Evolutionary conservation across 768 basidiomycete genomes (phyloP).

Genomic region (Boletus fagicola): DNA sequence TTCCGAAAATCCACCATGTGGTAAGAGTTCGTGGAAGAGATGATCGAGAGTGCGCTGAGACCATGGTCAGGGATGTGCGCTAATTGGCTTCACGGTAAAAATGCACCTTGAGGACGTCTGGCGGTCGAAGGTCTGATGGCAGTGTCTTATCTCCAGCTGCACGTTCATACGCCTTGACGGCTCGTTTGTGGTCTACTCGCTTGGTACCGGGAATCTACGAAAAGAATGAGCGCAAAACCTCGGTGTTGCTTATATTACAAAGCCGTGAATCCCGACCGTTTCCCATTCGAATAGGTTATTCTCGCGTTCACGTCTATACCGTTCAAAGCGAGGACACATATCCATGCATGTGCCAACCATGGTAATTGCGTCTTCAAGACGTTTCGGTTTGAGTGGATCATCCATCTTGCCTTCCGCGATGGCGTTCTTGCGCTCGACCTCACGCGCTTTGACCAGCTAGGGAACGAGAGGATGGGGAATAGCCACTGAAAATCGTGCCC

Average conservation of each 20-base stretch:
- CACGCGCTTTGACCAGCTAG: slow-evolving; percentile 72
- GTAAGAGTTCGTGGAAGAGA: slow-evolving; percentile 81
- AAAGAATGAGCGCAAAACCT: slow-evolving; percentile 35
- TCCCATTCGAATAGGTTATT: slow-evolving; percentile 87
- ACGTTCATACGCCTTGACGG: slow-evolving; percentile 94
- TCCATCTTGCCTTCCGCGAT: slow-evolving; percentile 87
- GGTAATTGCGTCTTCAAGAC: slow-evolving; percentile 87
- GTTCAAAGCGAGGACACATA: slow-evolving; percentile 95
- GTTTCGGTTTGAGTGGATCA: slow-evolving; percentile 74
- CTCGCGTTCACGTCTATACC: slow-evolving; percentile 86
- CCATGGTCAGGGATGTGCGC: background rate
- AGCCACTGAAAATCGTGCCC: slow-evolving; percentile 5
- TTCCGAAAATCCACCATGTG: slow-evolving; percentile 62
- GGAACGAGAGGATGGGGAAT: slow-evolving; percentile 22
- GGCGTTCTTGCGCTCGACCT: slow-evolving; percentile 65
- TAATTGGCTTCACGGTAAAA: slow-evolving; percentile 2
- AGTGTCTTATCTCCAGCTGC: slow-evolving; percentile 90
- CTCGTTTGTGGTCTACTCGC: slow-evolving; percentile 78
- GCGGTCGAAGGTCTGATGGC: slow-evolving; percentile 90
- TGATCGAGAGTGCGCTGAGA: slow-evolving; percentile 86
- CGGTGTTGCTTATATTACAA: slow-evolving; percentile 1
- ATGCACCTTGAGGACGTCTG: slow-evolving; percentile 70
- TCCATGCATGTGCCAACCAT: slow-evolving; percentile 89
- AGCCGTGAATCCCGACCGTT: slow-evolving; percentile 49
- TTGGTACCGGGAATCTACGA: slow-evolving; percentile 76